Evolutionary conservation across 2,329 filamentous ascomycete species (phyloP), one percentile per base, ranked within the genome.

Genomic region (Cercospora sojina): DNA sequence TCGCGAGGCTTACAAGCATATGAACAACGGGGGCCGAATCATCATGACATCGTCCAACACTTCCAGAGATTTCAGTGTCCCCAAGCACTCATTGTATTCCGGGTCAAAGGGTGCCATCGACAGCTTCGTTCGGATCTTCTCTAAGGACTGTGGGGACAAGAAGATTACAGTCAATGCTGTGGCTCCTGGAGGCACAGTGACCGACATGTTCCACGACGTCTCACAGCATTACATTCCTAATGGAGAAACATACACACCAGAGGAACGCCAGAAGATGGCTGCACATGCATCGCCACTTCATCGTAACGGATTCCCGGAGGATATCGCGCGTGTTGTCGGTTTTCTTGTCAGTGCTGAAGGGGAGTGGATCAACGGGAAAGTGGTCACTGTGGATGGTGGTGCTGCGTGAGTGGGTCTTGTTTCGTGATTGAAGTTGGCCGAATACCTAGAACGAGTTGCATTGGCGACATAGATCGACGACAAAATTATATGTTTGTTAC

Each of bases 251-350:
- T 55, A 55, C n/a, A n/a, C 51, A 23, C 25, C 51, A 55, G 51
- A 55, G 3, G 51, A 55, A 27, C 51, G 51, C 23, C 51, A 55
- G 23, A 55, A 55, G 51, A 55, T 55, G 51, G 85, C 62, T 2
- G 55, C 55, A 13, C 27, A n/a, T 9, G 62, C 53, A 5, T 87
- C 85, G n/a, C 86, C 87, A 20, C 80, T 86, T 67, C 82, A 84
- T 79, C 84, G 87, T 72, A 86, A 88, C 60, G 87, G 87, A 70
- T 85, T 88, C 66, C 87, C 87, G 60, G 84, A 87, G 72, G 87
- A 89, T 73, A 85, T 89, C 74, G 87, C 87, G 66, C 84, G 86
- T 65, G 85, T 87, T 10, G 86, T 87, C 61, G 85, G 84, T 78
- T 79, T 84, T 81, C 68, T 87, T 77, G 73, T 85, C 73, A 74